A percentile compares a stretch with the other conserved stretches of the same genome.
Evolutionary conservation across 768 basidiomycete species (phyloP).

Genomic region (Russula olivacea): DNA sequence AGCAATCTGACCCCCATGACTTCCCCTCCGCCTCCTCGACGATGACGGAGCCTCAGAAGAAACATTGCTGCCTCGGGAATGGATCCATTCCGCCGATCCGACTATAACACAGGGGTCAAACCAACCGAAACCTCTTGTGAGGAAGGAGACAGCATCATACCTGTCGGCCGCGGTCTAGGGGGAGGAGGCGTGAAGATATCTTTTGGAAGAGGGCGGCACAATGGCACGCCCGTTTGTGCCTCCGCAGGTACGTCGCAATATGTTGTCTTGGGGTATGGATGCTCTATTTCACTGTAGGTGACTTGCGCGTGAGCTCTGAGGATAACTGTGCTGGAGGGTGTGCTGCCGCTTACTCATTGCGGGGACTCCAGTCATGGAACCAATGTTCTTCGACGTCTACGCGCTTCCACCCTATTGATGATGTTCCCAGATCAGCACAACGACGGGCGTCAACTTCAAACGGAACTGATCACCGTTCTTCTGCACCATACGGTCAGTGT

Average conservation of each 20-base stretch:
- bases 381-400: slow-evolving; percentile 39
- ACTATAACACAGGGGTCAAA: slow-evolving; percentile 5
- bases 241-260: slow-evolving; percentile 38
- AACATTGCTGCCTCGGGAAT: background rate
- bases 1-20: background rate
- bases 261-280: slow-evolving; percentile 38
- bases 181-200: slow-evolving; percentile 29
- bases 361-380: slow-evolving; percentile 34
- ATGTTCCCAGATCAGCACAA: background rate
- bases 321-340: background rate
- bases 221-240: slow-evolving; percentile 34
- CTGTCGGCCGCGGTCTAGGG: slow-evolving; percentile 30
- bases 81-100: slow-evolving; percentile 26
- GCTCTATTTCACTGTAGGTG: slow-evolving; percentile 30
- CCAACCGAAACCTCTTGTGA: background rate
- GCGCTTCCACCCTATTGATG: slow-evolving; percentile 41
- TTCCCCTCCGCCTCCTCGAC: background rate
- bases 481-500: slow-evolving; percentile 38
- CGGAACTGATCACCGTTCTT: slow-evolving; percentile 36
- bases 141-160: slow-evolving; percentile 24
- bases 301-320: background rate
- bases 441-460: no score
- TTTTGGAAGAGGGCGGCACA: slow-evolving; percentile 42
- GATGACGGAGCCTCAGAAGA: background rate
- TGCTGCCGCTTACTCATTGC: slow-evolving; percentile 29